Evolutionary conservation across 306 rosid species (phyloP), one percentile per base, ranked within the genome.

Genomic region (Amphicarpaea edgeworthii): DNA sequence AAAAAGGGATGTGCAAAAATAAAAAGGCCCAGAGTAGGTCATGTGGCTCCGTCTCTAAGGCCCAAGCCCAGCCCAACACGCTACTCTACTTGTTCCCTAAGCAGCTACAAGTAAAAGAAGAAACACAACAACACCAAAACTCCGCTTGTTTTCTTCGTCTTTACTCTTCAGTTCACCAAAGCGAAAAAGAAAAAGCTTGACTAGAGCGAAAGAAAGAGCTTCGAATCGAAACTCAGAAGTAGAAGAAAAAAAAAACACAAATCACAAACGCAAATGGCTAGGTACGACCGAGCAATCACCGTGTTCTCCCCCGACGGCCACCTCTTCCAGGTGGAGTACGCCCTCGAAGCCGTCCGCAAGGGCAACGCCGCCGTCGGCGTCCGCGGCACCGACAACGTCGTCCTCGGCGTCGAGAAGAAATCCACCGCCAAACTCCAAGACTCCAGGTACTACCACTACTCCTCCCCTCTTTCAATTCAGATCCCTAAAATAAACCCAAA

Each of bases 351-450:
- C 23, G 99, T 96, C 40, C 97, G 99, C 9, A 96, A 96, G 78
- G 99, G 99, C 3, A 96, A 96, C 92, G 99, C 99, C 77, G 98
- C 99, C 86, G 99, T 96, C 55, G 98, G 99, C 54, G 99, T 96
- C 46, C 99, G 99, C 14, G 99, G 99, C 74, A 82, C 93, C 71
- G 99, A 96, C 49, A 96, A 93, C 79, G 87, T 96, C 71, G 97
- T 96, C 59, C 99, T 96, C 74, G 98, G 99, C 50, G 99, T 96
- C 37, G 99, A 96, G 84, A 96, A 96, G 84, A 96, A 96, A 84
- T 91, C 99, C 76, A 58, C 99, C 11, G 96, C 96, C 40, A 96
- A 92, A 59, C 99, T 96, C 20, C 99, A 92, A 62, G 99, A 96
- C 79, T 84, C 98, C 80, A 92, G 98, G 98, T 86, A 12, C 28